Base-by-base conservation (phyloP, 768 basidiomycete genomes). In the Butyriboletus loyo region DNA sequence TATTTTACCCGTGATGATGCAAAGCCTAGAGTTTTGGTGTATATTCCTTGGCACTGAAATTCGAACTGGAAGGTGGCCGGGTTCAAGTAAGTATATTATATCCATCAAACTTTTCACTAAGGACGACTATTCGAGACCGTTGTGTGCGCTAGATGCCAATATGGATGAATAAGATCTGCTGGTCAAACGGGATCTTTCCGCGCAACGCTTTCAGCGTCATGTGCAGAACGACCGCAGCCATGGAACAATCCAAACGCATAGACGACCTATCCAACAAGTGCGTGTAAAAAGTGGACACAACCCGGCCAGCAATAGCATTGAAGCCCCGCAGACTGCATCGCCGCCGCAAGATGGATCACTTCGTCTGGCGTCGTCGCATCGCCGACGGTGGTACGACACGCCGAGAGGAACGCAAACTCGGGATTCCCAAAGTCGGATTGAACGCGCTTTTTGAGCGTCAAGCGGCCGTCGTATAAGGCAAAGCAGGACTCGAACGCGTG, bases 331-430 rank as follows among this genome's bases (percentile, higher is more conserved):
- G 60, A 53, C 6, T 65, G 53, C 56, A 67, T 47, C 8, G 43
- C 28, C 19, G 19, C 28, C 2, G 42, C 28, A 11, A 51, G 35
- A n/a, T 51, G 40, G 2, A 68, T 44, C 7, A 50, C 52, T 24
- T 68, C 67, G 35, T 63, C 66, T 1, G 67, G 58, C 5, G 40
- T 48, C 5, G 32, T 32, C 21, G 35, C 41, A 34, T 68, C 55
- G 7, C 60, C 54, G 6, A 50, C 45, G 11, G 61, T 53, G 15
- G 67, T 63, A 19, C 65, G 59, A 37, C 67, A 68, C 5, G 65
- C 63, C 31, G 63, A 63, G 15, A 68, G 30, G 45, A 60, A 57
- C 9, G 46, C 59, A 40, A 56, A 51, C 4, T 53, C 45, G 9
- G 38, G 19, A 15, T 36, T 36, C 34, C 21, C 8, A 36, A 46